Conservation (phyloP, 805 yeast genomes). For the Lipomyces chichibuensis region DNA sequence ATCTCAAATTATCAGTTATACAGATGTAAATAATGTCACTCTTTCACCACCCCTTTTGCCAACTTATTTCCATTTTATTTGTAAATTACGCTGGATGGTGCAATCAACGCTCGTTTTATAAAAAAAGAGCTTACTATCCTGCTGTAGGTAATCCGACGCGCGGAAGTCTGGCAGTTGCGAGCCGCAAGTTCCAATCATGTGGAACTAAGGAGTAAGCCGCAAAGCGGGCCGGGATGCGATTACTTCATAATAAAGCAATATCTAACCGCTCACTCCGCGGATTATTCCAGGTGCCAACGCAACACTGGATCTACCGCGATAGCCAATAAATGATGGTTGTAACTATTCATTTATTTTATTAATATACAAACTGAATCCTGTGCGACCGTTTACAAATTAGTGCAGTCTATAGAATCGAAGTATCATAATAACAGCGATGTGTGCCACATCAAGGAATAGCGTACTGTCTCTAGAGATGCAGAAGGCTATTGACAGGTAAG, state of each 20-base stretch:
- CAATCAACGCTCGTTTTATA: background rate
- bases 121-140: background rate
- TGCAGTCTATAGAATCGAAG: background rate
- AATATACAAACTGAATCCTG: background rate
- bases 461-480: background rate
- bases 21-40: background rate
- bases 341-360: background rate
- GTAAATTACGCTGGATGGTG: background rate
- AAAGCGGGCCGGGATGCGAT: background rate
- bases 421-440: background rate
- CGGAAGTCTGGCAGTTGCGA: no score
- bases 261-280: background rate
- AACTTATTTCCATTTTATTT: background rate
- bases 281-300: background rate
- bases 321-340: background rate
- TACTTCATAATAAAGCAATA: background rate
- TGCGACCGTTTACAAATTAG: background rate
- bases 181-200: no score
- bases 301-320: background rate
- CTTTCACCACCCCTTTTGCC: background rate
- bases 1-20: background rate
- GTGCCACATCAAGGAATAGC: background rate
- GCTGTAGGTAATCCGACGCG: background rate
- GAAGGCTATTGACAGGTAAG: background rate
- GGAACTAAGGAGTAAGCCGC: no score